Conservation (phyloP, 129 eudicot species). For the Chrysanthemum seticuspe region DNA sequence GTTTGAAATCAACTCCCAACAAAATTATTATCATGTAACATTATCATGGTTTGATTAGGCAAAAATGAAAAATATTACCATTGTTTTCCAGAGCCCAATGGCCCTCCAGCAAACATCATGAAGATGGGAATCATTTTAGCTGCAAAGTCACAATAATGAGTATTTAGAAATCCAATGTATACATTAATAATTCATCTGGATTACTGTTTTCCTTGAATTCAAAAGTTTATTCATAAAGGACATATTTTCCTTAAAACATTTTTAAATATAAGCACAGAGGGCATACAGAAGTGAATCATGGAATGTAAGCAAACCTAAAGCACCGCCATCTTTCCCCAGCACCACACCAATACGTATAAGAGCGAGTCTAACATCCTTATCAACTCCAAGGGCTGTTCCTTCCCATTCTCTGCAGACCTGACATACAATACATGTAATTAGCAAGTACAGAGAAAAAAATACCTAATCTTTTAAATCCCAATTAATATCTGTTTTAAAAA, state of each 20-base stretch:
- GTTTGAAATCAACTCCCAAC: conserved; percentile 6
- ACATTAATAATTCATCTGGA: neutral
- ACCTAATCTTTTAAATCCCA: neutral
- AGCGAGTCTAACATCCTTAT: conserved; percentile 79
- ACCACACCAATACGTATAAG: conserved; percentile 91
- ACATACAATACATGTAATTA: conserved; percentile 3
- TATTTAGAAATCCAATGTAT: neutral
- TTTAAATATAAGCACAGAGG: neutral
- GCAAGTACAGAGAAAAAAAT: neutral
- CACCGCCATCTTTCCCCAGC: conserved; percentile 98
- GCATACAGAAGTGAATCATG: neutral
- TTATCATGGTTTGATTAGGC: too few species aligned
- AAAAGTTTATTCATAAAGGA: neutral
- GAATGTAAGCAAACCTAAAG: conserved; percentile 58
- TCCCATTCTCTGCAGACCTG: conserved; percentile 99
- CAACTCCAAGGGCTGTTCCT: conserved; percentile 65
- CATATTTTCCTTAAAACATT: neutral
- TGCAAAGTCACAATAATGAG: conserved; percentile 33
- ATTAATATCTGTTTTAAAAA: neutral
- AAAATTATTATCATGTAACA: neutral
- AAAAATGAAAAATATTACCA: too few species aligned
- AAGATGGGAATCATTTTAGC: conserved; percentile 97
- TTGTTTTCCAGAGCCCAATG: conserved; percentile 96
- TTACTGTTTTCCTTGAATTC: neutral
- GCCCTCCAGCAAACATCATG: conserved; percentile 99